phyloP scores from a whole-genome alignment of 805 yeast genomes.

The Candida morakotiae region DNA sequence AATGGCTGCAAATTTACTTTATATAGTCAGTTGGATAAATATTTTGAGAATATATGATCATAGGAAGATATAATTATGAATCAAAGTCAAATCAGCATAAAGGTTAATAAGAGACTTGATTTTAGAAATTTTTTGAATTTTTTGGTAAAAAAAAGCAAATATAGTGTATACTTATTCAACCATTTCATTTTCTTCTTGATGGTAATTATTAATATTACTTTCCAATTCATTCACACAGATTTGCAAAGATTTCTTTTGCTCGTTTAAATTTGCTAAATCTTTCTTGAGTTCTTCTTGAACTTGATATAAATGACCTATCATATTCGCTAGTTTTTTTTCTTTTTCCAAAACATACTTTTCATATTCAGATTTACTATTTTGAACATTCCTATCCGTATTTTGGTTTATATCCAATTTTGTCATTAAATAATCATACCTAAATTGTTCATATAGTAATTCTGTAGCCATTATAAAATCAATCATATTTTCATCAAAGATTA shows the following conservation, averaged over 20 bases:
- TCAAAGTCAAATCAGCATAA: too few relatives aligned
- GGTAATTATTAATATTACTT: neutral
- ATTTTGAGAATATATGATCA: too few relatives aligned
- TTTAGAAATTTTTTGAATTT: too few relatives aligned
- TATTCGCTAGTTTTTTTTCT: conserved; percentile 50
- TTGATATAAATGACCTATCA: conserved; percentile 53
- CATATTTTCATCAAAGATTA: conserved; percentile 68
- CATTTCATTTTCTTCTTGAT: neutral
- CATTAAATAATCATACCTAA: conserved; percentile 42
- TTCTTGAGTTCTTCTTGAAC: conserved; percentile 55
- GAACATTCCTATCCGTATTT: conserved; percentile 33
- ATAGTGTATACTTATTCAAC: too few relatives aligned
- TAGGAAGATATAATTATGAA: too few relatives aligned
- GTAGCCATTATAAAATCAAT: conserved; percentile 75
- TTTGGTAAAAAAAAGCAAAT: too few relatives aligned
- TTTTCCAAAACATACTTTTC: conserved; percentile 21
- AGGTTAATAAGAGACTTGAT: too few relatives aligned
- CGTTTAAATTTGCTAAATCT: conserved; percentile 45
- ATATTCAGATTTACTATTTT: conserved; percentile 32
- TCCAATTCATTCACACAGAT: conserved; percentile 11
- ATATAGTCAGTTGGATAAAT: too few relatives aligned
- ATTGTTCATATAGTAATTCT: conserved; percentile 71
- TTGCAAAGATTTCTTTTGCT: conserved; percentile 33
- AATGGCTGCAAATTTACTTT: neutral
- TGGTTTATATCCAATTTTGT: conserved; percentile 23